Conservation (phyloP, 352 stramenopile genomes). For the Aphanomyces stellatus region DNA sequence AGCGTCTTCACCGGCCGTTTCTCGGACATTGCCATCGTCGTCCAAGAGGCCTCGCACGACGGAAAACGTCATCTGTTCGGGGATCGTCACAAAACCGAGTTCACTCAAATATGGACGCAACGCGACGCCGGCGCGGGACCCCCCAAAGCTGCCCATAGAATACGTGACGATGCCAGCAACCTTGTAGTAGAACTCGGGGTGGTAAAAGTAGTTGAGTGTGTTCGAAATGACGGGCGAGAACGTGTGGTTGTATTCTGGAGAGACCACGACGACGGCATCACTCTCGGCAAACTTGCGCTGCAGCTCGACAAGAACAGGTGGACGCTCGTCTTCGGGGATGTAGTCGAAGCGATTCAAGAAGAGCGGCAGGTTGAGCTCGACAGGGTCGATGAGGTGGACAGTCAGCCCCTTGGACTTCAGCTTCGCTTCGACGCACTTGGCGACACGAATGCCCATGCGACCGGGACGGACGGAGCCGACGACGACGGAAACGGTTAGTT, state of each 20-base stretch:
- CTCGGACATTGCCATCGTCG: slow-evolving; percentile 28
- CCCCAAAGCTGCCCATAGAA: slow-evolving; percentile 47
- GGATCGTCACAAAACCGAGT: slow-evolving; percentile 28
- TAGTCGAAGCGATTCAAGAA: slow-evolving; percentile 10
- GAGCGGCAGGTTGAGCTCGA: slow-evolving; percentile 6
- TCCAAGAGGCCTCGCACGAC: slow-evolving; percentile 36
- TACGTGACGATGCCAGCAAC: slow-evolving; percentile 49
- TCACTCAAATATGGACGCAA: slow-evolving; percentile 41
- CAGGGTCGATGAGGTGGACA: slow-evolving; percentile 11
- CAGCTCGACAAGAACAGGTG: slow-evolving; percentile 3
- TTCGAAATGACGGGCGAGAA: slow-evolving; percentile 44
- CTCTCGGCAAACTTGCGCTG: slow-evolving; percentile 27
- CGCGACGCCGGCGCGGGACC: slow-evolving; percentile 33
- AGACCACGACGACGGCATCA: slow-evolving; percentile 52
- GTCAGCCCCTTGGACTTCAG: not conserved
- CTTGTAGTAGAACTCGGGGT: slow-evolving; percentile 44
- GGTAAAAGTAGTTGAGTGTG: slow-evolving; percentile 42
- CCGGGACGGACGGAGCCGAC: slow-evolving; percentile 7
- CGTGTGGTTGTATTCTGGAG: slow-evolving; percentile 66
- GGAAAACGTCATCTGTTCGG: slow-evolving; percentile 32
- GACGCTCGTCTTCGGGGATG: slow-evolving; percentile 8
- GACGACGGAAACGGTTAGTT: slow-evolving; percentile 2
- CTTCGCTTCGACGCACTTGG: not conserved
- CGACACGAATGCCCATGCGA: not conserved
- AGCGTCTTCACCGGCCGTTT: slow-evolving; percentile 29